These are phyloP conservation scores for Boletus vermiculosoides DNA, from an alignment of 768 basidiomycete species.

Conservation along the genomic window DNA sequence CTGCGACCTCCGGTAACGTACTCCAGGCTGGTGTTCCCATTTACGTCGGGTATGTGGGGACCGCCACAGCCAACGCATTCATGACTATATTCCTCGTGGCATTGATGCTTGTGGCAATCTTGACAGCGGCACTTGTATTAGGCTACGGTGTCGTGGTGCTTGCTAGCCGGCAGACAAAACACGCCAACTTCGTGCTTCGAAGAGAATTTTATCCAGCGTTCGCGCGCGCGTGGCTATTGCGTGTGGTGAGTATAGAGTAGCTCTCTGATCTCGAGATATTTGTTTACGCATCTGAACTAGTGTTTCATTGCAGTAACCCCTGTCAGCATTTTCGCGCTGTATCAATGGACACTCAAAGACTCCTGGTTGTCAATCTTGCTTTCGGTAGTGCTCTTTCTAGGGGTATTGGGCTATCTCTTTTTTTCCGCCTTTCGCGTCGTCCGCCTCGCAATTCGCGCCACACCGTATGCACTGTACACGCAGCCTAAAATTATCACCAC, in stretches of 20 bases:
- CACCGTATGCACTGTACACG: constrained; percentile 39
- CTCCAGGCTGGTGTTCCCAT: constrained; percentile 81
- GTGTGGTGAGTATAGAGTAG: constrained; percentile 51
- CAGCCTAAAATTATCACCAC: constrained; percentile 38
- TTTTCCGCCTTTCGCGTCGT: constrained; percentile 50
- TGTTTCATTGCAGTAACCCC: constrained; percentile 67
- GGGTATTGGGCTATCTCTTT: constrained; percentile 46
- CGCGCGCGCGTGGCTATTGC: constrained; percentile 59
- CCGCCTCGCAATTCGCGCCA: constrained; percentile 42
- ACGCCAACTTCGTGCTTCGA: constrained; percentile 15
- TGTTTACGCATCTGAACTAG: constrained; percentile 32
- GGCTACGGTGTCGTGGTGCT: constrained; percentile 46
- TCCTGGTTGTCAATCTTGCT: constrained; percentile 84
- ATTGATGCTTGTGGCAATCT: constrained; percentile 66
- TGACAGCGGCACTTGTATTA: constrained; percentile 48
- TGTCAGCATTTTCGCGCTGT: constrained; percentile 73
- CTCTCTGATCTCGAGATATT: not conserved
- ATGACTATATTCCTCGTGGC: constrained; percentile 81
- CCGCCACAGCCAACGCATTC: constrained; percentile 86
- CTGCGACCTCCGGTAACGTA: constrained; percentile 58
- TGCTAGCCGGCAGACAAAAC: constrained; percentile 20
- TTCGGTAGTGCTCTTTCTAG: constrained; percentile 66
- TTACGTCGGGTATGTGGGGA: constrained; percentile 72
- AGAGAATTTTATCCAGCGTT: constrained; percentile 44
- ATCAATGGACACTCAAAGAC: constrained; percentile 89